Percentiles rank a stretch among this genome's conserved stretches.
phyloP scores from a whole-genome alignment of 1,284 basidiomycete species.

The Tremellales sp. region DNA sequence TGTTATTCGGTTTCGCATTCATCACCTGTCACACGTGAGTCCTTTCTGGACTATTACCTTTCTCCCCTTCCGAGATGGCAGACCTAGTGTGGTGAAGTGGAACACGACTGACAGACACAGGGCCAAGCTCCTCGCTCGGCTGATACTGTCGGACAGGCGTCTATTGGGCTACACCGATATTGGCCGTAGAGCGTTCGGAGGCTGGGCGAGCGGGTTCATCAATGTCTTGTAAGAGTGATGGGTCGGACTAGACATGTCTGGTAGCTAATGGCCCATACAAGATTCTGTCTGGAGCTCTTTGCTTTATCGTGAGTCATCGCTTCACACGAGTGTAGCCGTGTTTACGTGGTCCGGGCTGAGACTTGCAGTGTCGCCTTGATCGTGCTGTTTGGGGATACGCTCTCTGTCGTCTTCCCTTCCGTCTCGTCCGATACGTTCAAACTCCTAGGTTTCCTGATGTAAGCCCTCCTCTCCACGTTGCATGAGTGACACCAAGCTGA shows the following conservation, averaged over 20 bases:
- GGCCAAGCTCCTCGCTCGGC: slow-evolving; percentile 73
- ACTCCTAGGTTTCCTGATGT: slow-evolving; percentile 67
- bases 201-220: slow-evolving; percentile 54
- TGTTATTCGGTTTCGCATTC: slow-evolving; percentile 72
- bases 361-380: slow-evolving; percentile 68
- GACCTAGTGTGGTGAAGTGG: no score
- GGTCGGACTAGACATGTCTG: neutral
- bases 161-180: slow-evolving; percentile 84
- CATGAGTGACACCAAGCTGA: neutral
- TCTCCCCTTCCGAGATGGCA: neutral
- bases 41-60: neutral
- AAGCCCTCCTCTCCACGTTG: slow-evolving; percentile 27
- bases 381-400: slow-evolving; percentile 79
- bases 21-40: slow-evolving; percentile 83
- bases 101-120: slow-evolving; percentile 50
- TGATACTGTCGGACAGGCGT: slow-evolving; percentile 66
- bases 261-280: no score
- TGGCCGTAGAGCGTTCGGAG: slow-evolving; percentile 79
- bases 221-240: slow-evolving; percentile 34
- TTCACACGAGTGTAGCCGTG: neutral
- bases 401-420: slow-evolving; percentile 65
- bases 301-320: slow-evolving; percentile 47
- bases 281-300: slow-evolving; percentile 80
- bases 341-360: neutral
- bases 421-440: slow-evolving; percentile 72